Evolutionary conservation across 805 yeast species (phyloP), one percentile per base, ranked within the genome.

Genomic region (Wickerhamiella lipophila): DNA sequence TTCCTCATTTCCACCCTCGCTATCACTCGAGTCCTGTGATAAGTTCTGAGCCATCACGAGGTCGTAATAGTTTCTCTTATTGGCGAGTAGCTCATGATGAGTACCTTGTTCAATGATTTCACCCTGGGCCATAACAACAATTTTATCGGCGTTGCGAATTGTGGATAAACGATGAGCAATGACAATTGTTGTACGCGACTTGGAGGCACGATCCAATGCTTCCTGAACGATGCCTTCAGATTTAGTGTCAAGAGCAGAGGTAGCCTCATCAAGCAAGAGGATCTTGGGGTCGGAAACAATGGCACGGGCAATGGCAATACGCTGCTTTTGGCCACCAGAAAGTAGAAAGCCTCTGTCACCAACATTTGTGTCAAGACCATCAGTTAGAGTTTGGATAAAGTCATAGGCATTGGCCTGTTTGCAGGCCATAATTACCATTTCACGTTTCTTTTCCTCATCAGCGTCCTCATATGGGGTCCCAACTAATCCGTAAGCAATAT

Each of bases 401-500:
- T 64, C 69, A 56, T 61, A 66, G 11, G 69, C 70, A 40, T 66
- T 65, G 45, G 70, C 70, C 49, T 62, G 63, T 42, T 57, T 59
- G 50, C 67, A 62, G 1, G 69, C 69, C 7, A 60, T 58, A 27
- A 59, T 58, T 18, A 70, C 66, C 35, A 66, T 50, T 46, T 61
- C 63, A 40, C 69, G 53, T 58, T 68, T 60, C 57, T 57, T 58
- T 55, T 67, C 64, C 16, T 66, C 59, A 42, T 66, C 42, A 46
- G 69, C 68, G 54, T 62, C 40, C 49, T 87, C 89, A 38, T 72
- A 77, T 58, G 83, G 83, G 0, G 79, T 70, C 1, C 95, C 84
- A 26, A 74, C 68, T 44, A 86, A 68, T 16, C 97, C 98, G 65
- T 83, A 89, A 50, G 88, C 71, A 41, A 89, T 79, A 60, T 89